Conservation (phyloP, 345 rosid species). For the Boechera stricta region DNA sequence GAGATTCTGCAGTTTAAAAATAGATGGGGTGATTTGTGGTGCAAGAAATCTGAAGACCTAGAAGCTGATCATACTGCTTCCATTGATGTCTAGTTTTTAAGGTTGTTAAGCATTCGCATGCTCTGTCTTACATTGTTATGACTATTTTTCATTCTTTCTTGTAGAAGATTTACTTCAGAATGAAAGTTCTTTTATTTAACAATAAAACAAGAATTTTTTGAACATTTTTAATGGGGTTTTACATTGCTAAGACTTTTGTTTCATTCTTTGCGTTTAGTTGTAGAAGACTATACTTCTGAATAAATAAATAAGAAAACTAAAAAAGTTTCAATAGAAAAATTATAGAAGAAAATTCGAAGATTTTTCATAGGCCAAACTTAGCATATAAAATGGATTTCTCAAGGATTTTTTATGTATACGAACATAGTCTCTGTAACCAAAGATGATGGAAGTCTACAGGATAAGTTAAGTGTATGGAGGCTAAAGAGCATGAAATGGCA, state of each 20-base stretch:
- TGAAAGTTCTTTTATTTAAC: too few species aligned
- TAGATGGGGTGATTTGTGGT: conserved; percentile 24
- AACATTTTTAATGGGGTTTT: too few species aligned
- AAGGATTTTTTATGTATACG: not conserved
- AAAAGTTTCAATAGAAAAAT: not conserved
- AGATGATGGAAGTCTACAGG: not conserved
- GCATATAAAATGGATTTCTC: too few species aligned
- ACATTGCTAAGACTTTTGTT: too few species aligned
- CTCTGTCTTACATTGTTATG: too few species aligned
- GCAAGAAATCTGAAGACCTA: conserved; percentile 1
- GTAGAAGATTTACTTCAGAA: not conserved
- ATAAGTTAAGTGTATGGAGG: conserved; percentile 18
- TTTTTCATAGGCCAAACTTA: too few species aligned
- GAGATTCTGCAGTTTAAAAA: conserved; percentile 14
- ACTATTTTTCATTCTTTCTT: not conserved
- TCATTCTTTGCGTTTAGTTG: too few species aligned
- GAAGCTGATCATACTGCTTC: not conserved
- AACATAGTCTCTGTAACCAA: not conserved
- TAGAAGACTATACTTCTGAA: too few species aligned
- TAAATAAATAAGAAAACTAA: too few species aligned
- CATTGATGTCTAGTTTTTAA: too few species aligned
- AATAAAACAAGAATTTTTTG: not conserved
- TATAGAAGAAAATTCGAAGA: not conserved
- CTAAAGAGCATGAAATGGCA: not conserved
- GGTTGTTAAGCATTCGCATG: not conserved